These are phyloP conservation scores for Nelumbo lutea DNA, from an alignment of 164 flowering plant genomes.

Conservation along the genomic window DNA sequence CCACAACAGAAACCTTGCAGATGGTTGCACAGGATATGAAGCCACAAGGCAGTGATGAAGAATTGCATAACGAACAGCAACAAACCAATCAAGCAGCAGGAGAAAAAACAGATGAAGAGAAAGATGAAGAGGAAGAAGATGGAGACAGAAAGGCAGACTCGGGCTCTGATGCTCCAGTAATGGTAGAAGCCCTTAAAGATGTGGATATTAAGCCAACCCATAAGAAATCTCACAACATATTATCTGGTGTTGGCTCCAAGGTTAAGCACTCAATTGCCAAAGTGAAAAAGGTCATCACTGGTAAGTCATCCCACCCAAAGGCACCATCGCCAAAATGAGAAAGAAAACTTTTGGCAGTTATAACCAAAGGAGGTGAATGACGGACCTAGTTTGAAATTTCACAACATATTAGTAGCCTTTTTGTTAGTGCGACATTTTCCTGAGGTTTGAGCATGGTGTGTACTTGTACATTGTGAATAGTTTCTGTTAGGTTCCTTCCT, in stretches of 20 bases:
- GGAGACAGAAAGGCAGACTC: slow-evolving; percentile 34
- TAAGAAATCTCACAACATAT: slow-evolving; percentile 64
- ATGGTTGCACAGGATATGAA: slow-evolving; percentile 15
- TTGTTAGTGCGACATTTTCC: too few relatives aligned
- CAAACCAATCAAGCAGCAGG: slow-evolving; percentile 25
- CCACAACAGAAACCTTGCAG: slow-evolving; percentile 24
- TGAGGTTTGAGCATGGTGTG: too few relatives aligned
- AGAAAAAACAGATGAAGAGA: slow-evolving; percentile 27
- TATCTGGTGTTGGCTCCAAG: slow-evolving; percentile 89
- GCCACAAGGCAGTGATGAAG: slow-evolving; percentile 13
- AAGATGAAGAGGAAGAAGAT: slow-evolving; percentile 25
- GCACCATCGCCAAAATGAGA: slow-evolving; percentile 40
- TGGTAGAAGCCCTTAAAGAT: slow-evolving; percentile 50
- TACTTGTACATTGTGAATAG: too few relatives aligned
- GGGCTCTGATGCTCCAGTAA: slow-evolving; percentile 46
- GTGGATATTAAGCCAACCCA: slow-evolving; percentile 39
- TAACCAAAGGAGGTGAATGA: too few relatives aligned
- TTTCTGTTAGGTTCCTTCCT: too few relatives aligned
- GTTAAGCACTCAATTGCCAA: slow-evolving; percentile 84
- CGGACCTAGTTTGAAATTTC: too few relatives aligned
- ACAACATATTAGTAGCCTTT: too few relatives aligned
- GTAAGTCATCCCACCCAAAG: slow-evolving; percentile 62
- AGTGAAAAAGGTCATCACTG: slow-evolving; percentile 81
- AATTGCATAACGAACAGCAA: slow-evolving; percentile 21
- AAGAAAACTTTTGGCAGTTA: not conserved